These are phyloP conservation scores for Peronospora belbahrii DNA, from an alignment of 352 stramenopile species.

Conservation along the genomic window DNA sequence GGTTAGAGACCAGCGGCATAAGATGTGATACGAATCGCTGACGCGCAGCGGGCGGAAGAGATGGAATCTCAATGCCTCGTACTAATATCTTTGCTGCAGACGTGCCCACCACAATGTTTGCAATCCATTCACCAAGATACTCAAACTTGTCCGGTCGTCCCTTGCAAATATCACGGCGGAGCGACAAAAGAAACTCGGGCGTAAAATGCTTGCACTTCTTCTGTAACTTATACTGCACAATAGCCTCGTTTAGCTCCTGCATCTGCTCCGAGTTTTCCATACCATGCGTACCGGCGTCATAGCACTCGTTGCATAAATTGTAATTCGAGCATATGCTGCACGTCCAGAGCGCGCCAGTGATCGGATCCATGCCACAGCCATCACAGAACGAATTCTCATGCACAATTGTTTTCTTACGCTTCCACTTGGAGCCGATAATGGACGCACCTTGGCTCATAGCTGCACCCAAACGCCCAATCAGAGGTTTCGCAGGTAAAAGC, in stretches of 20 bases:
- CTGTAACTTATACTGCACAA: slow-evolving; percentile 61
- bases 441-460: slow-evolving; percentile 54
- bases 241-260: slow-evolving; percentile 56
- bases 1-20: slow-evolving; percentile 75
- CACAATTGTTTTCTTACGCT: slow-evolving; percentile 59
- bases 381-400: slow-evolving; percentile 62
- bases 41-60: slow-evolving; percentile 38
- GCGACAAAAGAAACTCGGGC: slow-evolving; percentile 61
- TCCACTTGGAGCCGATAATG: slow-evolving; percentile 54
- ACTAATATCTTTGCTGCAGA: slow-evolving; percentile 67
- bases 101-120: slow-evolving; percentile 62
- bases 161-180: slow-evolving; percentile 76
- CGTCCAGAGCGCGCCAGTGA: slow-evolving; percentile 54
- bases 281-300: slow-evolving; percentile 60
- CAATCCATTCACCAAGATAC: slow-evolving; percentile 77
- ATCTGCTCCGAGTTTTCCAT: slow-evolving; percentile 69
- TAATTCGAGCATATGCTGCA: slow-evolving; percentile 69
- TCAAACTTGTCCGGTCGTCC: slow-evolving; percentile 73
- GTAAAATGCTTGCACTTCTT: slow-evolving; percentile 75
- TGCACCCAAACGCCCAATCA: slow-evolving; percentile 49
- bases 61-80: slow-evolving; percentile 72
- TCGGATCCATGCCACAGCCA: slow-evolving; percentile 62
- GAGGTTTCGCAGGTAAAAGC: slow-evolving; percentile 22
- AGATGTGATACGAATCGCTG: slow-evolving; percentile 70
- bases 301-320: slow-evolving; percentile 65